phyloP scores from a whole-genome alignment of 805 yeast species.

The Ogataea saltuana region DNA sequence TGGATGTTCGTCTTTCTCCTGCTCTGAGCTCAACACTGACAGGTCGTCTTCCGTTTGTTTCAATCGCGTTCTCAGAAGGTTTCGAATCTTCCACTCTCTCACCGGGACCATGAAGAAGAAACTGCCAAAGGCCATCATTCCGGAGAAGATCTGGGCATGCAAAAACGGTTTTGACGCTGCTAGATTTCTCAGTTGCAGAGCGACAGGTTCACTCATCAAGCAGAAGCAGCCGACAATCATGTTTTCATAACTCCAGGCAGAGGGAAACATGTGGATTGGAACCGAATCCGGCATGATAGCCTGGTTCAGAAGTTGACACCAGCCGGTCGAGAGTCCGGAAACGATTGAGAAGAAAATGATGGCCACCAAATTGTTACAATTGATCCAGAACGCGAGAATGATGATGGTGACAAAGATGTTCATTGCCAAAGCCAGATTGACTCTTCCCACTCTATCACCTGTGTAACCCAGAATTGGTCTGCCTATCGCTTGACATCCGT shows the following conservation, averaged over 20 bases:
- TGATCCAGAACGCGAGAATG: slow-evolving; percentile 48
- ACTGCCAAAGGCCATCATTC: slow-evolving; percentile 47
- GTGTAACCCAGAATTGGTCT: slow-evolving; percentile 48
- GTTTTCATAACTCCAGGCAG: slow-evolving; percentile 33
- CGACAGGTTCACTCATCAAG: slow-evolving; percentile 34
- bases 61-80: slow-evolving; percentile 31
- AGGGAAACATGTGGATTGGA: slow-evolving; percentile 29
- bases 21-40: not conserved
- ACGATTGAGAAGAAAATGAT: slow-evolving; percentile 39
- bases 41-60: slow-evolving; percentile 12
- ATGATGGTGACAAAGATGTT: slow-evolving; percentile 38
- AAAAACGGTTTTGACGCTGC: slow-evolving; percentile 45
- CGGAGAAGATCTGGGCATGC: slow-evolving; percentile 62
- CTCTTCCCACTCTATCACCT: slow-evolving; percentile 48
- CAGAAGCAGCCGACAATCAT: slow-evolving; percentile 31
- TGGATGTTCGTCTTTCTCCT: not conserved
- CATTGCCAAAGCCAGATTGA: slow-evolving; percentile 42
- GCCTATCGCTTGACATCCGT: slow-evolving; percentile 49
- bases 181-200: slow-evolving; percentile 27
- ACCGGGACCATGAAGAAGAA: slow-evolving; percentile 43
- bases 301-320: slow-evolving; percentile 37
- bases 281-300: slow-evolving; percentile 34
- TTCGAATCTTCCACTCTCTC: slow-evolving; percentile 52
- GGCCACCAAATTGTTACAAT: slow-evolving; percentile 34
- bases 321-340: slow-evolving; percentile 48